phyloP scores from a whole-genome alignment of 2,329 filamentous ascomycete species.

The Fusarium siculi region DNA sequence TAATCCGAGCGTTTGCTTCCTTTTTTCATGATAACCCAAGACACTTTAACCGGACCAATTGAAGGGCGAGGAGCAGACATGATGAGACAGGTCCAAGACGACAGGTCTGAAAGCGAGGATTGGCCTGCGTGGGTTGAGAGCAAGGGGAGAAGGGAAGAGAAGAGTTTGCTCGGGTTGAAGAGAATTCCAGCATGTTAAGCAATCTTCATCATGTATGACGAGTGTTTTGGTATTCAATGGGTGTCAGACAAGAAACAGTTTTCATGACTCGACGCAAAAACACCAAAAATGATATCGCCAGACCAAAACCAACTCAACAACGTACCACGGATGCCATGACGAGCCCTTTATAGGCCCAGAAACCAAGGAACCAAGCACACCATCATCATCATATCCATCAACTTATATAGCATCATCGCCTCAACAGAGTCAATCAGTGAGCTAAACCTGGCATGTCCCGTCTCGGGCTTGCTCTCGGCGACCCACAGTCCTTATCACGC shows the following conservation, averaged over 20 bases:
- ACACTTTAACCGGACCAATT: constrained; percentile 38
- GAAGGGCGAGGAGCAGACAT: constrained; percentile 7
- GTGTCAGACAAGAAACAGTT: background rate
- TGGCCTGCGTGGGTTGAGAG: background rate
- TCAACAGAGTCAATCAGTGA: background rate
- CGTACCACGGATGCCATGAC: constrained; percentile 20
- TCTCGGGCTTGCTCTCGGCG: constrained; percentile 47
- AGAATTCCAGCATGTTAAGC: background rate
- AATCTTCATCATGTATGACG: background rate
- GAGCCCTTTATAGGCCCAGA: background rate
- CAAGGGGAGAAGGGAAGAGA: background rate
- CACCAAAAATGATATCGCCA: constrained; percentile 34
- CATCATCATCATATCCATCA: constrained; percentile 28
- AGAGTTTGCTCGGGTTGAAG: background rate
- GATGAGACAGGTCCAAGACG: constrained; percentile 17
- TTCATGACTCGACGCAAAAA: constrained; percentile 22
- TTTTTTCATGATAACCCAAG: constrained; percentile 24
- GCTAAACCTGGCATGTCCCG: constrained; percentile 28
- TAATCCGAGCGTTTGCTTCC: constrained; percentile 29
- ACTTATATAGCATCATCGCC: constrained; percentile 14
- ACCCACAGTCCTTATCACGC: constrained; percentile 46
- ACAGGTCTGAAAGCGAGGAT: constrained; percentile 12
- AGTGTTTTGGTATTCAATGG: background rate
- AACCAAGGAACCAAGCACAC: constrained; percentile 16
- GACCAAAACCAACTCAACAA: constrained; percentile 4